Base-by-base conservation (phyloP, 352 stramenopile species). In the Pythium plurisporium region DNA sequence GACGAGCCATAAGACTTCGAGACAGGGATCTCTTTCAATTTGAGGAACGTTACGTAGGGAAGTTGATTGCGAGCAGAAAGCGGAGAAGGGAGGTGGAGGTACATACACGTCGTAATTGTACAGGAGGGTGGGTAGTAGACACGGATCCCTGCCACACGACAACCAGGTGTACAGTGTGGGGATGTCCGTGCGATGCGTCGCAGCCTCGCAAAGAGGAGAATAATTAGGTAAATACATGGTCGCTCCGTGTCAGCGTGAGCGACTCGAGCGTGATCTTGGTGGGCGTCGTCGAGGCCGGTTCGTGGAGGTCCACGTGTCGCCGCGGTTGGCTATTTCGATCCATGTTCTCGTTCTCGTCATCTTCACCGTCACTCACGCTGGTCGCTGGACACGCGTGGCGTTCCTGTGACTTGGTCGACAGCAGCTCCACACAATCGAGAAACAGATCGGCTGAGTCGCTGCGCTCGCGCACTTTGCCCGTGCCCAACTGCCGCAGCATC, bases 401-500 rank as follows among this genome's bases (percentile, higher is more conserved):
- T 5, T 43, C 48, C 1, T 59, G 49, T 1, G 31, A 44, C 42
- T 82, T 78, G 12, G 62, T 65, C 4, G 80, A 86, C 23, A 90
- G 67, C 61, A 89, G 65, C 41, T 90, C 59, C 22, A 93, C 70
- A 42, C 81, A 93, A 64, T 90, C 80, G 19, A 93, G 67, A 57
- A 93, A 93, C n/a, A 93, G 68, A 60, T 93, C 80, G 26, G 75
- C 78, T 37, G 79, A 90, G 60, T 93, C 74, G 56, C 82, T 93
- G 29, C 82, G 79, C 43, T 79, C 62, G 0, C 77, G 74, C 22
- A 61, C 20, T 25, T 59, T 62, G 41, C 20, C 26, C 1, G 29
- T 59, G 36, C 59, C 64, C 4, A 69, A 53, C 29, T 61, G 64
- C 27, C 68, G 68, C 23, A 92, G 69, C 11, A 67, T 27, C 7